Evolutionary conservation across 352 stramenopile species (phyloP).

Genomic region (Globisporangium echinulatum): DNA sequence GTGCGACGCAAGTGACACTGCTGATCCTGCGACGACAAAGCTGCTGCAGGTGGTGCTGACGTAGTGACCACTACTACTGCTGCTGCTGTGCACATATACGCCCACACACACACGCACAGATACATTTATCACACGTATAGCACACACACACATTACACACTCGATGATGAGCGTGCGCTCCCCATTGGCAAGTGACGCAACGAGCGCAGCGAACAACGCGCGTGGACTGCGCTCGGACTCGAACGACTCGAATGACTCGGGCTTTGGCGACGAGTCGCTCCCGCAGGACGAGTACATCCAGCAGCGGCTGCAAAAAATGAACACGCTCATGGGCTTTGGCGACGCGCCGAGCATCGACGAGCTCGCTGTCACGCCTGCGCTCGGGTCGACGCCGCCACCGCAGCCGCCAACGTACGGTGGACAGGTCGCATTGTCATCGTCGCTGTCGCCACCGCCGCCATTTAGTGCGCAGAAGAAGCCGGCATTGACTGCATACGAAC

Average conservation of each 20-base stretch:
- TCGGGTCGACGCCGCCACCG: not conserved
- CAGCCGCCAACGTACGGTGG: not conserved
- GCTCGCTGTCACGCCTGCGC: constrained; percentile 5
- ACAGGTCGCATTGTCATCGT: not conserved
- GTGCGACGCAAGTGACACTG: no score
- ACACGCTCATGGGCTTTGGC: constrained; percentile 29
- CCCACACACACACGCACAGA: no score
- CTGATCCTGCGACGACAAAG: no score
- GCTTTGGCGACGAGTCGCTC: constrained; percentile 43
- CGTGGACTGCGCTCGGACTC: constrained; percentile 21
- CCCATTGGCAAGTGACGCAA: no score
- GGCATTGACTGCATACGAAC: constrained; percentile 33
- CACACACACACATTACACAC: no score
- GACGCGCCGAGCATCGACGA: constrained; percentile 17
- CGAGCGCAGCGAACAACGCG: not conserved
- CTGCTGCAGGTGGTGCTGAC: no score
- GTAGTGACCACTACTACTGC: no score
- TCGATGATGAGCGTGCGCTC: no score
- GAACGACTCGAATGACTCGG: constrained; percentile 39
- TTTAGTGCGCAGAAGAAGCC: constrained; percentile 1
- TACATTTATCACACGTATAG: no score
- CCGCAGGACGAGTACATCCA: constrained; percentile 41
- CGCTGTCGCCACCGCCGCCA: constrained; percentile 4
- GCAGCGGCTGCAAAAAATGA: constrained; percentile 46
- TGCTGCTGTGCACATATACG: no score